Evolutionary conservation across 169 alveolate genomes (phyloP).

Genomic region (Ichthyophthirius multifiliis): DNA sequence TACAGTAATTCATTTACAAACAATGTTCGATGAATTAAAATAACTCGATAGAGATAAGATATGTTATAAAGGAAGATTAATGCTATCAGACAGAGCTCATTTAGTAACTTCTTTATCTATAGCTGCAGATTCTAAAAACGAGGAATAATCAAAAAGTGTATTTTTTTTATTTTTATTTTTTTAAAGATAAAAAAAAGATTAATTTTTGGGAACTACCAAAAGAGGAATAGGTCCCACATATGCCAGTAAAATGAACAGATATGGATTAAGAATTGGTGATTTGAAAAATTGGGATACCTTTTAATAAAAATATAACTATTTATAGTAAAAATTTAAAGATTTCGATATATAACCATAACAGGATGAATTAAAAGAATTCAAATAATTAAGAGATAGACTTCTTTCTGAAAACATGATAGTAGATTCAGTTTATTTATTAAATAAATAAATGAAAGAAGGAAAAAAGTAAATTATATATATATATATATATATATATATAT

Average conservation of each 20-base stretch:
- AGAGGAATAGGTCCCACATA: constrained; percentile 96
- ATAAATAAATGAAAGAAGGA: constrained; percentile 64
- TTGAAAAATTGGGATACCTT: constrained; percentile 70
- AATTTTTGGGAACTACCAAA: constrained; percentile 92
- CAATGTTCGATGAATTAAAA: constrained; percentile 67
- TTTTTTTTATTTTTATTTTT: background rate
- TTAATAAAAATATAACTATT: constrained; percentile 61
- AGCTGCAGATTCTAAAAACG: constrained; percentile 59
- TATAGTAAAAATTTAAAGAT: constrained; percentile 52
- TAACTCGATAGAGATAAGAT: constrained; percentile 61
- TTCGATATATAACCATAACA: constrained; percentile 62
- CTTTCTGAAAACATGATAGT: constrained; percentile 71
- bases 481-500: too few relatives aligned
- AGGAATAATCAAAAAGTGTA: constrained; percentile 31
- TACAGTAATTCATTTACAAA: constrained; percentile 84
- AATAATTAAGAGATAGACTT: constrained; percentile 65
- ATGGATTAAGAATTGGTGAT: constrained; percentile 89
- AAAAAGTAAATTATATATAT: constrained; percentile 8
- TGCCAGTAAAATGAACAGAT: constrained; percentile 88
- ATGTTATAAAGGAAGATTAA: constrained; percentile 60
- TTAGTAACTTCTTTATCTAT: constrained; percentile 79
- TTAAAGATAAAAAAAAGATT: constrained; percentile 15
- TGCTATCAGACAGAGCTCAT: constrained; percentile 91
- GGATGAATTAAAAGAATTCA: constrained; percentile 77
- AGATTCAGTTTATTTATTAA: constrained; percentile 72